Percentiles rank a stretch among this genome's conserved stretches.
These are phyloP conservation scores for Silene coronaria DNA, from an alignment of 179 eudicot genomes.

Conservation along the genomic window DNA sequence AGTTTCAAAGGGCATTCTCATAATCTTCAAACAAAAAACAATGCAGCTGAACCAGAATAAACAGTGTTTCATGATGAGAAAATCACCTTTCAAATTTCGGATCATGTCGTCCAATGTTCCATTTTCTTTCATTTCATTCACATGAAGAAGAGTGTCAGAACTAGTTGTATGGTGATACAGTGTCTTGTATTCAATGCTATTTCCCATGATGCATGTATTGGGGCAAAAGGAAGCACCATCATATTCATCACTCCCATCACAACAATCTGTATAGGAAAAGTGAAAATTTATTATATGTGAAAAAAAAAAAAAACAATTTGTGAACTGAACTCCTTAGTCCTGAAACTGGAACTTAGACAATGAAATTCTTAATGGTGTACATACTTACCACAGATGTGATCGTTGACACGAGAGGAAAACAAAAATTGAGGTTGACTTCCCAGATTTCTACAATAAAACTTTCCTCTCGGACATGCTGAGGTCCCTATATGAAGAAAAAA, in stretches of 20 bases:
- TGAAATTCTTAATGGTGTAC: neutral
- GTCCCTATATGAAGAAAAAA: slow-evolving; percentile 47
- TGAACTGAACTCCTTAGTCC: neutral
- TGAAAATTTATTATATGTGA: neutral
- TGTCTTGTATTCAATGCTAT: slow-evolving; percentile 46
- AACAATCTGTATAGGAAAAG: slow-evolving; percentile 52
- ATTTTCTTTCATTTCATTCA: slow-evolving; percentile 28
- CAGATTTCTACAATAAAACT: slow-evolving; percentile 68
- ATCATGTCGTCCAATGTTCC: slow-evolving; percentile 31
- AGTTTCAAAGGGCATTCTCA: slow-evolving; percentile 5
- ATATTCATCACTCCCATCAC: slow-evolving; percentile 96
- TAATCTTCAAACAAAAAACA: neutral
- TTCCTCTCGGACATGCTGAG: slow-evolving; percentile 79
- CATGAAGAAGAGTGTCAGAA: slow-evolving; percentile 20
- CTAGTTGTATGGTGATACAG: slow-evolving; percentile 31
- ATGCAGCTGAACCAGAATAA: neutral
- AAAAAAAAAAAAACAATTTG: neutral
- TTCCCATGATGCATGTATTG: slow-evolving; percentile 84
- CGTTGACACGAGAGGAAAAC: slow-evolving; percentile 84
- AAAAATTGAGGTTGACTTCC: slow-evolving; percentile 76
- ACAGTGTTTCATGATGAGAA: neutral
- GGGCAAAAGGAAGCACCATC: slow-evolving; percentile 59
- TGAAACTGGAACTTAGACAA: neutral
- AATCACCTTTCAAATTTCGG: slow-evolving; percentile 52
- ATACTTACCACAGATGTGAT: slow-evolving; percentile 73